phyloP scores from a whole-genome alignment of 1,284 basidiomycete genomes.

The Ustilago curta region DNA sequence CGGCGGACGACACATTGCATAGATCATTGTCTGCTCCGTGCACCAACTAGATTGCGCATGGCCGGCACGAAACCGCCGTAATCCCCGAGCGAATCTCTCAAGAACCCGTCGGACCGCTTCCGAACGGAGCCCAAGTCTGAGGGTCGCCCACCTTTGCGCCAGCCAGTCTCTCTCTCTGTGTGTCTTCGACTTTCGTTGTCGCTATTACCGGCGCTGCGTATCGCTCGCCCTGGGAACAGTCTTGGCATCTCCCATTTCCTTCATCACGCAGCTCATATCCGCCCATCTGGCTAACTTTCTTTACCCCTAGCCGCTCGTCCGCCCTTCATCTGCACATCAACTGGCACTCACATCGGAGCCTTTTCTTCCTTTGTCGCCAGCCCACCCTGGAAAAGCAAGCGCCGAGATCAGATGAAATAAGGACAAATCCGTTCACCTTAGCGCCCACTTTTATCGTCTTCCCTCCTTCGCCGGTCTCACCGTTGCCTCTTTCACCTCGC shows the following conservation, averaged over 20 bases:
- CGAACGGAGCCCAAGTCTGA: background rate
- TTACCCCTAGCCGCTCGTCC: slow-evolving; percentile 1
- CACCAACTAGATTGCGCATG: background rate
- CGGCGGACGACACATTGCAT: background rate
- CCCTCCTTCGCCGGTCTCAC: slow-evolving; percentile 9
- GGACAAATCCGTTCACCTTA: slow-evolving; percentile 1
- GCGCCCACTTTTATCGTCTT: background rate
- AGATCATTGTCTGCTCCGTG: background rate
- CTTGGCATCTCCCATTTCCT: background rate
- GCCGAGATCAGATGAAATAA: slow-evolving; percentile 6
- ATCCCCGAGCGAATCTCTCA: background rate
- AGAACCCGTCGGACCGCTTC: background rate
- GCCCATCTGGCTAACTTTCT: background rate
- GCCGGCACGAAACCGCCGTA: no score
- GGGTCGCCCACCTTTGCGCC: slow-evolving; percentile 34
- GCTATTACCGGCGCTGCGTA: background rate
- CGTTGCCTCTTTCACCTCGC: slow-evolving; percentile 10
- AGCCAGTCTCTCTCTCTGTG: background rate
- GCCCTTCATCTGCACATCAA: slow-evolving; percentile 4
- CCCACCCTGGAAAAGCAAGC: slow-evolving; percentile 4
- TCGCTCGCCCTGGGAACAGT: background rate
- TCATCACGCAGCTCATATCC: slow-evolving; percentile 3
- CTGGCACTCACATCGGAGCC: background rate
- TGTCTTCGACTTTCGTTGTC: background rate
- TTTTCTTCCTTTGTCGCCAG: slow-evolving; percentile 3